A percentile compares a stretch with the other conserved stretches of the same genome.
These are phyloP conservation scores for Agapanthus africanus DNA, from an alignment of 106 monocot species.

Conservation along the genomic window DNA sequence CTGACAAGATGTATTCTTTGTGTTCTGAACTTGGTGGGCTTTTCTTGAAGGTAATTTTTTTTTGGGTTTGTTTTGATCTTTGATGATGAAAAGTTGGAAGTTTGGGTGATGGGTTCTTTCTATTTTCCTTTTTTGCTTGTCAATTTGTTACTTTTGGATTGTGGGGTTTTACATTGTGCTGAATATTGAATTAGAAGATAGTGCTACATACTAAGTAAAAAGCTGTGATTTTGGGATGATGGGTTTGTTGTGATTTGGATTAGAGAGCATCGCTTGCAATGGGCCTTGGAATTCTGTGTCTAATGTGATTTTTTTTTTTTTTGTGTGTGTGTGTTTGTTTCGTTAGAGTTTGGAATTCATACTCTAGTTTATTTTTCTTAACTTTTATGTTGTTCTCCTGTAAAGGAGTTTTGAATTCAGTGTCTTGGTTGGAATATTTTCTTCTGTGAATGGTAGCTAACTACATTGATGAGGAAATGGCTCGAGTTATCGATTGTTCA, in stretches of 20 bases:
- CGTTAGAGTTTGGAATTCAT: too few relatives aligned
- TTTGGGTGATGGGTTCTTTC: not conserved
- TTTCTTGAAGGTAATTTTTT: conserved; percentile 66
- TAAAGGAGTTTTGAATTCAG: not conserved
- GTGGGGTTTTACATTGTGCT: too few relatives aligned
- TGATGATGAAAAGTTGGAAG: conserved; percentile 1
- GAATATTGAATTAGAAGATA: not conserved
- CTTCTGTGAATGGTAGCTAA: too few relatives aligned
- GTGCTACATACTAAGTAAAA: not conserved
- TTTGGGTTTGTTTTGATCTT: not conserved
- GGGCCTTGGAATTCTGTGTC: too few relatives aligned
- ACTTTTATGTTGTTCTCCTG: too few relatives aligned
- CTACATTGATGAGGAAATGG: not conserved
- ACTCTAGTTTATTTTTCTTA: too few relatives aligned
- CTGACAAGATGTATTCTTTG: conserved; percentile 77
- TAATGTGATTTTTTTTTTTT: too few relatives aligned
- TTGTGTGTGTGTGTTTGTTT: too few relatives aligned
- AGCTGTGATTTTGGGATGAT: not conserved
- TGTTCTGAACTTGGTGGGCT: conserved; percentile 90
- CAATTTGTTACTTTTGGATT: not conserved
- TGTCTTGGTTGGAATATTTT: not conserved
- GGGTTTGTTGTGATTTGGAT: not conserved
- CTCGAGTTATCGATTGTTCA: not conserved
- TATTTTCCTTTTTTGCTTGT: not conserved
- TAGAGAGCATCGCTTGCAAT: not conserved